Percentiles rank a stretch among this genome's conserved stretches.
Conservation (phyloP, 192 early-diverging fungal genomes). For the Spizellomyces punctatus region DNA sequence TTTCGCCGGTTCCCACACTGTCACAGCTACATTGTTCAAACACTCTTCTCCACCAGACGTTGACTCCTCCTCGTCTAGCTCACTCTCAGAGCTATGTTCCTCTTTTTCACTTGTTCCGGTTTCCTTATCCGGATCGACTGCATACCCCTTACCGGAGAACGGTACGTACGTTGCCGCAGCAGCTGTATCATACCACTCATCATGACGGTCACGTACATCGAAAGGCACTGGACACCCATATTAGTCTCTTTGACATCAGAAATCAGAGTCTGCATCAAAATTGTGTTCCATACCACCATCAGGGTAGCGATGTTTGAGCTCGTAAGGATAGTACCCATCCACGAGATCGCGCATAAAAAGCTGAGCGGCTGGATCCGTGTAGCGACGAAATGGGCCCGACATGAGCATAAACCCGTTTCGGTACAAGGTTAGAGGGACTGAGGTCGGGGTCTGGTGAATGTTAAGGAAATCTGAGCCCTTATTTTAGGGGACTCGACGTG, state of each 20-base stretch:
- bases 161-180: not conserved
- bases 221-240: conserved; percentile 13
- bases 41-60: too few relatives aligned
- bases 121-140: not conserved
- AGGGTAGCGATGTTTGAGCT: conserved; percentile 38
- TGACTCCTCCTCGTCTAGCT: not conserved
- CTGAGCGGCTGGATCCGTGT: conserved; percentile 24
- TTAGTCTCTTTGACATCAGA: not conserved
- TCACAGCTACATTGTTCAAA: too few relatives aligned
- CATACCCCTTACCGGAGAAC: conserved; percentile 8
- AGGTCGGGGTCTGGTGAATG: not conserved
- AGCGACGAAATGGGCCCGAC: conserved; percentile 28
- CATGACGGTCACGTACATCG: conserved; percentile 13
- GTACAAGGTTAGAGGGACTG: conserved; percentile 28
- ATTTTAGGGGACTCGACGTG: too few relatives aligned
- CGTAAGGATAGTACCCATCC: conserved; percentile 50
- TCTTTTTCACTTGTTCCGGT: not conserved
- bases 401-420: conserved; percentile 39
- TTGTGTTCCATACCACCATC: conserved; percentile 27
- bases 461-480: not conserved
- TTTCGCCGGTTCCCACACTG: too few relatives aligned
- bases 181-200: not conserved
- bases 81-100: not conserved
- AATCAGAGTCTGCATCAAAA: not conserved
- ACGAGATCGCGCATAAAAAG: conserved; percentile 41